A percentile compares a stretch with the other conserved stretches of the same genome.
These are phyloP conservation scores for Ceratocystis alfenasii DNA, from an alignment of 2,329 filamentous ascomycete genomes.

Conservation along the genomic window DNA sequence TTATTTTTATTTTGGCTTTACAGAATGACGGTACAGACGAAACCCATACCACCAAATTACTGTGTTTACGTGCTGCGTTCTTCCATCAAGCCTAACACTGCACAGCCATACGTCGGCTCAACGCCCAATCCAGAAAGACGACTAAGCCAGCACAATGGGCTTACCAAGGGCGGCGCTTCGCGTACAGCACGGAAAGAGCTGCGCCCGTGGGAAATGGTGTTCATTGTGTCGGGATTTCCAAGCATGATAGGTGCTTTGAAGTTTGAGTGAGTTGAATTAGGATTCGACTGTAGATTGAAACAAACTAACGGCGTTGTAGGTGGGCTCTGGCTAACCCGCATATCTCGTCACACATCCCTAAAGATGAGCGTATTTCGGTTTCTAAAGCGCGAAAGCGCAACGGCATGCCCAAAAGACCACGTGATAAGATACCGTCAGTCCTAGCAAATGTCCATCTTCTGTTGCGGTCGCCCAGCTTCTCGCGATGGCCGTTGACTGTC, in stretches of 20 bases:
- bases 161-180: conserved; percentile 65
- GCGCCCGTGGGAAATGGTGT: conserved; percentile 85
- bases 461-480: conserved; percentile 66
- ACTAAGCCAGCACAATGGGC: conserved; percentile 83
- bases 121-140: conserved; percentile 80
- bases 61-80: conserved; percentile 88
- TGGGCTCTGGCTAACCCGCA: conserved; percentile 90
- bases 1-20: not conserved
- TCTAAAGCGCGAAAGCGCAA: conserved; percentile 41
- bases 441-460: conserved; percentile 73
- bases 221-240: conserved; percentile 77
- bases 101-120: conserved; percentile 68
- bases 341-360: conserved; percentile 63
- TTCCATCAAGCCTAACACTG: conserved; percentile 52
- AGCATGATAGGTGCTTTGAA: conserved; percentile 79
- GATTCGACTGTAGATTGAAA: not conserved
- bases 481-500: conserved; percentile 67
- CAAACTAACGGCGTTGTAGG: conserved; percentile 34
- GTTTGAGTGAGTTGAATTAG: conserved; percentile 59
- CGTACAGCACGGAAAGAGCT: conserved; percentile 56
- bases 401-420: conserved; percentile 45
- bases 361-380: conserved; percentile 46
- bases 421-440: conserved; percentile 51
- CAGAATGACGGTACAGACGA: conserved; percentile 34
- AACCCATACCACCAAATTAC: conserved; percentile 75